Conservation (phyloP, 441 rosid species). For the Breynia disticha region DNA sequence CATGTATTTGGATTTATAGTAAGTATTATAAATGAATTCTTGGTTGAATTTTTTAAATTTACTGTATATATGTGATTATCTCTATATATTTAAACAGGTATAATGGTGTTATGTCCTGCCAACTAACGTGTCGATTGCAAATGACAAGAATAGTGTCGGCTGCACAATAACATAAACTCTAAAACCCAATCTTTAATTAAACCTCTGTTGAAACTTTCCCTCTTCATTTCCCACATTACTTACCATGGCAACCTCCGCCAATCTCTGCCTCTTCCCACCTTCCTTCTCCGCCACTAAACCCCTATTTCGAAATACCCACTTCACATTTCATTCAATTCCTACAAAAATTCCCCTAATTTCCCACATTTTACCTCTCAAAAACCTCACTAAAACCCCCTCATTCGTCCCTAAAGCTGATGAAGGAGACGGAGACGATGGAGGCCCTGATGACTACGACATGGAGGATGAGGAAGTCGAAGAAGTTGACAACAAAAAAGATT, state of each 20-base stretch:
- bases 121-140: too few species aligned
- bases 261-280: slow-evolving; percentile 23
- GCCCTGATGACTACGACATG: slow-evolving; percentile 62
- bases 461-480: slow-evolving; percentile 82
- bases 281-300: slow-evolving; percentile 18
- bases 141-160: too few species aligned
- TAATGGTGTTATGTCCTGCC: too few species aligned
- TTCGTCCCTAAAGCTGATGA: slow-evolving; percentile 60
- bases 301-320: slow-evolving; percentile 17
- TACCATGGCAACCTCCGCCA: slow-evolving; percentile 13
- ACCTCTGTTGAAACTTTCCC: too few species aligned
- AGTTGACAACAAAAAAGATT: slow-evolving; percentile 79
- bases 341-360: slow-evolving; percentile 16
- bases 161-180: too few species aligned
- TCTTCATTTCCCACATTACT: background rate
- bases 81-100: too few species aligned
- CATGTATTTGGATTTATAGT: too few species aligned
- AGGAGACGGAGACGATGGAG: slow-evolving; percentile 55
- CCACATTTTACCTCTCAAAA: slow-evolving; percentile 18
- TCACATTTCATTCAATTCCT: slow-evolving; percentile 5
- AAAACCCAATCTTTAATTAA: too few species aligned
- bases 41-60: too few species aligned
- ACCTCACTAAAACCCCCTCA: slow-evolving; percentile 9
- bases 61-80: too few species aligned
- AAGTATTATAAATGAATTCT: too few species aligned